Evolutionary conservation across 805 yeast genomes (phyloP), one percentile per base, ranked within the genome.

Genomic region (Starmerella vaccinii): DNA sequence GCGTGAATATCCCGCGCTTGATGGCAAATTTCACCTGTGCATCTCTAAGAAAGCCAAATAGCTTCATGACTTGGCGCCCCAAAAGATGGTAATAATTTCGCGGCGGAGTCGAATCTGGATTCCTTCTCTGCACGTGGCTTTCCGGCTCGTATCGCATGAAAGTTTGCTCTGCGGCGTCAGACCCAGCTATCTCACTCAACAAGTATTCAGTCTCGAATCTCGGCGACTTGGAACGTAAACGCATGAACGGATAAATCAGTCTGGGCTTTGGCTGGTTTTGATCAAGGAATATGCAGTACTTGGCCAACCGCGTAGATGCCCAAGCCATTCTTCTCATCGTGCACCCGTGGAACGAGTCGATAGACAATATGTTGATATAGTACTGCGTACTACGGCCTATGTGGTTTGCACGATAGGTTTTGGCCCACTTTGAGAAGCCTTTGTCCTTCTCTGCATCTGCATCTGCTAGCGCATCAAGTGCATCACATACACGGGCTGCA

Each of bases 71-170:
- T 6, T 22, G 29, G 4, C 21, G 34, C 1, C 65, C 65, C 23
- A 57, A 18, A 12, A 57, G 35, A 46, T 63, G 63, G 19, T 39
- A 29, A 6, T 52, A 19, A 8, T 50, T 58, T 5, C 60, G 52
- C 1, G 67, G 65, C 2, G 63, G 64, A 1, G 60, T 52, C 10
- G 58, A 55, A 22, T 63, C 67, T 1, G 67, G 65, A 46, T 61
- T 52, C 22, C 66, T 49, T 0, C 52, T 47, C 39, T 58, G 57
- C 2, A 57, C 57, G 2, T 45, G 23, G 3, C 18, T 16, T 4
- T 45, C 30, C 1, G 53, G 54, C 24, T 47, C 32, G 35, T 37
- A 46, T 16, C 37, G 30, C 23, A 30, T 29, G 16, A 16, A 41
- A n/a, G 26, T 18, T 18, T 22, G 48, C n/a, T 34, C 53, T 3